A percentile compares a stretch with the other conserved stretches of the same genome.
phyloP scores from a whole-genome alignment of 169 alveolate genomes.

The Eimeria sp. region DNA sequence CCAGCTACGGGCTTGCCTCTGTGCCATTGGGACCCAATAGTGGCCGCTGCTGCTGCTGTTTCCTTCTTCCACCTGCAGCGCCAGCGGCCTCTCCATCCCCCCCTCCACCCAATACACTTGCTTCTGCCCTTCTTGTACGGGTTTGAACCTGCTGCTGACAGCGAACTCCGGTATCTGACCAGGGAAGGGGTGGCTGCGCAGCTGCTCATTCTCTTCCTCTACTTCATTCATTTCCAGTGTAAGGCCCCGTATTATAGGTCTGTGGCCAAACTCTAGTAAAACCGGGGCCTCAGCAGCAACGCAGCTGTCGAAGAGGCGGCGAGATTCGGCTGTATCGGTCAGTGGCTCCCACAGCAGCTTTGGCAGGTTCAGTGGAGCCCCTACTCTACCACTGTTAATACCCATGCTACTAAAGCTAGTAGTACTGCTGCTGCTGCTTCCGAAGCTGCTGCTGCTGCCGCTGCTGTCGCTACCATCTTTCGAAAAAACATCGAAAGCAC shows the following conservation, averaged over 20 bases:
- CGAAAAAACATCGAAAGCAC: not conserved
- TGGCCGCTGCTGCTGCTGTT: not conserved
- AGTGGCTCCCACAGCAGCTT: constrained; percentile 30
- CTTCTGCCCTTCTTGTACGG: not conserved
- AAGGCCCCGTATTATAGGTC: not conserved
- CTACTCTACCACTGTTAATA: not conserved
- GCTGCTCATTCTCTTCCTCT: not conserved
- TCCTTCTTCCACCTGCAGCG: not conserved
- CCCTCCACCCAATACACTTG: not conserved
- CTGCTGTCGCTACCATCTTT: not conserved
- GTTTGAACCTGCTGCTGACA: not conserved
- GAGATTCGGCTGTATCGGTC: not conserved
- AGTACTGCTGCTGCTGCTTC: not conserved
- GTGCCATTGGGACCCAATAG: not conserved
- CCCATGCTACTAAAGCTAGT: not conserved
- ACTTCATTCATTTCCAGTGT: not conserved
- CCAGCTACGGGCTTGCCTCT: constrained; percentile 32
- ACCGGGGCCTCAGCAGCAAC: constrained; percentile 22
- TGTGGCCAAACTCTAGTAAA: not conserved
- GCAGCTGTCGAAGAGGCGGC: not conserved
- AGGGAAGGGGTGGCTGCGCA: not conserved
- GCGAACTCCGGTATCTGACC: constrained; percentile 14
- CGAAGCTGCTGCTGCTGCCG: not conserved
- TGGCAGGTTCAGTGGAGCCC: not conserved
- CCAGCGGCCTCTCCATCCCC: not conserved